Base-by-base conservation (phyloP, 1,284 basidiomycete species). In the Puccinia hordei region DNA sequence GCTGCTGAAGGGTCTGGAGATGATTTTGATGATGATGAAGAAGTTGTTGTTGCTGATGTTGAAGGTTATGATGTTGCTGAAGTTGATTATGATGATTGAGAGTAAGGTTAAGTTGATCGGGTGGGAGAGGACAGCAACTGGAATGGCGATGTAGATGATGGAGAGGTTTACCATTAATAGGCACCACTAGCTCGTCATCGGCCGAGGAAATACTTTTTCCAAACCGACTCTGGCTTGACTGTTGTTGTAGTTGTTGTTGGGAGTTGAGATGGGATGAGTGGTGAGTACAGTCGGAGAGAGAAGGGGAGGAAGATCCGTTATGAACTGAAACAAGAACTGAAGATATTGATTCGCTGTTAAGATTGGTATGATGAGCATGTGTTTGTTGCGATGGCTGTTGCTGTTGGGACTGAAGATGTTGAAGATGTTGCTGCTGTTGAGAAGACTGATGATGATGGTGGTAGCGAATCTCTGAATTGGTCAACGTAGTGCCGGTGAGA, bases 401-500 rank as follows among this genome's bases (percentile, higher is more conserved):
- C 38, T 65, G 61, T 30, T 66, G 65, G 35, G 65, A 4, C n/a
- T 66, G 65, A 44, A 30, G 66, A 44, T 69, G 66, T 27, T 49
- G 66, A 17, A 27, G 66, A 4, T 66, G 65, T 33, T 69, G 76
- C 2, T 71, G 55, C 9, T 79, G 76, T 27, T 57, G 57, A 24
- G 73, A 49, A 24, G 24, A 35, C n/a, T 78, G 75, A 19, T 79
- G 68, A 33, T 79, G 66, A 35, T 38, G 66, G 53, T 46, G 63
- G 15, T 30, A 61, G 59, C 30, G 53, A 27, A 33, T 71, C 30
- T 35, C 24, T 38, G 35, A 59, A 17, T 44, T 49, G 13, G 49
- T 10, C 41, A 46, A 49, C 17, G 41, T 46, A 12, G 46, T 38
- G 12, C 46, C 46, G 33, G 77, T 46, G 24, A 75, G 38, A 75